phyloP scores from a whole-genome alignment of 169 alveolate genomes.

The Eimeria maxima region DNA sequence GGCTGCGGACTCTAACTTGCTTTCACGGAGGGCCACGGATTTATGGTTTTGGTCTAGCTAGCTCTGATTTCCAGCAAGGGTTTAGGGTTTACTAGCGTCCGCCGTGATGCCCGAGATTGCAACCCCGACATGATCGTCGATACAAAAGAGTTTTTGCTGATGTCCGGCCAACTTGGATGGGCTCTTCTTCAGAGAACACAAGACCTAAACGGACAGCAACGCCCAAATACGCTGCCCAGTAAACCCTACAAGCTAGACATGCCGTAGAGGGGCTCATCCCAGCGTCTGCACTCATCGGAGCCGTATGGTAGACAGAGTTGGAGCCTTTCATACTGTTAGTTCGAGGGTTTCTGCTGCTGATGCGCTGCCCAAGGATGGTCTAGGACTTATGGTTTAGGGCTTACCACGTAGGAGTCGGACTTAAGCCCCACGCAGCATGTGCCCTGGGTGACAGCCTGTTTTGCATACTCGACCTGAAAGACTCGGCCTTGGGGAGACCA shows the following conservation, averaged over 20 bases:
- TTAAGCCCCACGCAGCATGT: slow-evolving; percentile 85
- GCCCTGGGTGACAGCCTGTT: slow-evolving; percentile 85
- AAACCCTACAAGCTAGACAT: slow-evolving; percentile 34
- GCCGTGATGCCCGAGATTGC: slow-evolving; percentile 99
- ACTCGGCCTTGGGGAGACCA: slow-evolving; percentile 86
- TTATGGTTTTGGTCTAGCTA: background rate
- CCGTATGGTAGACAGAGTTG: no score
- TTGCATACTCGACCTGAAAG: slow-evolving; percentile 83
- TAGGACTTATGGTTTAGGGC: slow-evolving; percentile 50
- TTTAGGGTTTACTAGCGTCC: slow-evolving; percentile 95
- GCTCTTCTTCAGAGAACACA: slow-evolving; percentile 94
- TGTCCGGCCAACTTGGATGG: slow-evolving; percentile 95
- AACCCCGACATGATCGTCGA: slow-evolving; percentile 98
- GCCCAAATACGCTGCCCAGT: background rate
- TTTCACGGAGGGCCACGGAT: background rate
- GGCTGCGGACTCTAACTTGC: background rate
- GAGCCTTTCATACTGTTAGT: background rate
- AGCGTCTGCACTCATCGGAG: background rate
- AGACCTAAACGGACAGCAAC: slow-evolving; percentile 64
- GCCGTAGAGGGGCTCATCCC: background rate
- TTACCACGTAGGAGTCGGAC: slow-evolving; percentile 77
- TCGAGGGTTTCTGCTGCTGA: background rate
- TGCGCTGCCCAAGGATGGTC: background rate
- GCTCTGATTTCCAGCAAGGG: background rate
- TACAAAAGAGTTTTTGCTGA: slow-evolving; percentile 97